phyloP scores from a whole-genome alignment of 352 stramenopile species.

The Phytophthora hybrid region DNA sequence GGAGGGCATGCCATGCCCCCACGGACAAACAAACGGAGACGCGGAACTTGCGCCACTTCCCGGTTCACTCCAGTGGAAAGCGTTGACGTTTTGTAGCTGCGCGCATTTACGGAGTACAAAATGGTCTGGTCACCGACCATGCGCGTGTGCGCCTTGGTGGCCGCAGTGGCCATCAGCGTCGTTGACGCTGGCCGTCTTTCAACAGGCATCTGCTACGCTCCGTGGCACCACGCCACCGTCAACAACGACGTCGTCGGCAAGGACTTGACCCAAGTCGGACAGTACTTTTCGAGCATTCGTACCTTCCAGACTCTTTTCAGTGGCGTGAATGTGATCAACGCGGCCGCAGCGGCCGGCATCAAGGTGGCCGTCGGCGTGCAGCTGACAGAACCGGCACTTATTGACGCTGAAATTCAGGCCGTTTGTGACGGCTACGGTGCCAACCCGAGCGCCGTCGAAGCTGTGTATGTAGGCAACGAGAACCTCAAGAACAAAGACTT shows the following conservation, averaged over 20 bases:
- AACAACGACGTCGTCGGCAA: constrained; percentile 45
- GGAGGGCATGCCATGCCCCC: background rate
- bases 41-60: constrained; percentile 29
- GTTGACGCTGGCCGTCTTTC: constrained; percentile 30
- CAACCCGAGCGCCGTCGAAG: constrained; percentile 53
- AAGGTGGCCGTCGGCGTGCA: constrained; percentile 79
- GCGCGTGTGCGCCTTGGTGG: constrained; percentile 23
- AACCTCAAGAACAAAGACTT: constrained; percentile 70
- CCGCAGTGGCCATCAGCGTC: constrained; percentile 20
- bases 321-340: constrained; percentile 65
- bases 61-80: constrained; percentile 14
- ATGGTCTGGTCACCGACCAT: constrained; percentile 33
- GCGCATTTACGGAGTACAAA: constrained; percentile 19
- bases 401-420: constrained; percentile 68
- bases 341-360: constrained; percentile 53
- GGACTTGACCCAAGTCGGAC: constrained; percentile 47
- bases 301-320: constrained; percentile 78
- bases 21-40: constrained; percentile 20
- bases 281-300: constrained; percentile 69
- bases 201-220: constrained; percentile 41
- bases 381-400: constrained; percentile 51
- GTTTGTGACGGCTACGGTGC: constrained; percentile 59
- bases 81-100: constrained; percentile 3
- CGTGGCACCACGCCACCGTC: constrained; percentile 53
- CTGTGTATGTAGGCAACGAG: constrained; percentile 84